Base-by-base conservation (phyloP, 2,329 filamentous ascomycete species). In the Dichotomopilus funicola region DNA sequence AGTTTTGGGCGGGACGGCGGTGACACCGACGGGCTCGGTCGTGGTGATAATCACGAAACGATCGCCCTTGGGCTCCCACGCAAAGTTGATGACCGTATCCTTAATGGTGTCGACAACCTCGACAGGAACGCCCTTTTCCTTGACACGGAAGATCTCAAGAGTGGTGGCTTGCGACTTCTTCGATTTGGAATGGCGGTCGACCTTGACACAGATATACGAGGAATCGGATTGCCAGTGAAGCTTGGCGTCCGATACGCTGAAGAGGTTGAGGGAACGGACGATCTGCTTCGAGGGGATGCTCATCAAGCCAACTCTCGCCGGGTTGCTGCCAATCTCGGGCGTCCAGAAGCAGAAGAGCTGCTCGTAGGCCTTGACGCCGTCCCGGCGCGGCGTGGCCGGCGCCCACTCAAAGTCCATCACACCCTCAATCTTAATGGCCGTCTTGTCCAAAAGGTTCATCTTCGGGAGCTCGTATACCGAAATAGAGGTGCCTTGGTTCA, bases 331-430 rank as follows among this genome's bases (percentile, higher is more conserved):
- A 61, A 97, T 89, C 73, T 99, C 94, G 49, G 94, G 94, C 27
- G 94, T 97, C 94, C 94, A 99, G 83, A 91, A 99, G 77, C 89
- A 95, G 74, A 99, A 86, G 5, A 99, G 82, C 71, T 97, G 94
- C 76, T 99, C 94, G 72, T 96, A 95, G 5, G 78, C 83, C 80
- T 95, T 96, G 73, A 95, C 74, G 53, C 90, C 86, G 2, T 96
- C 91, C 59, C 92, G 86, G 68, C 85, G 83, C 9, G 88, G 85
- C 10, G 83, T 88, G 13, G 90, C 83, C 12, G 94, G 94, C 0
- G 91, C 89, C 94, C 94, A 99, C 71, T 99, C 94, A 69, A 99
- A 99, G 73, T 99, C 94, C 78, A 92, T 86, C 47, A 97, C 88
- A 54, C 92, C 92, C 64, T 99, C 94, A 61, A 97, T 89, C 80